Conservation (phyloP, 352 stramenopile genomes). For the Phytophthora syringae region DNA sequence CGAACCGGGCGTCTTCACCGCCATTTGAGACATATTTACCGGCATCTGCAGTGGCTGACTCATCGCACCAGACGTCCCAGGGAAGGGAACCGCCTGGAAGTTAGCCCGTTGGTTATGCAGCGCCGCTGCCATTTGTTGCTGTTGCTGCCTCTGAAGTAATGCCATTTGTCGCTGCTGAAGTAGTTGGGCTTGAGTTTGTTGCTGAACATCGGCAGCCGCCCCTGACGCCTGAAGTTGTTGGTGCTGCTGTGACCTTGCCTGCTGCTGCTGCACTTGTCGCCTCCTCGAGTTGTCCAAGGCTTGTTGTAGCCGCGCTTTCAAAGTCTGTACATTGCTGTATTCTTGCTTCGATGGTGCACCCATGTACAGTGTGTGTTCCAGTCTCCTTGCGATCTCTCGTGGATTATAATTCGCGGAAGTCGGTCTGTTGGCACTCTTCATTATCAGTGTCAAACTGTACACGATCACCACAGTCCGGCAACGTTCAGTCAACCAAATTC, state of each 20-base stretch:
- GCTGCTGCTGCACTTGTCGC: conserved; percentile 81
- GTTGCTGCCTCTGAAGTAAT: conserved; percentile 68
- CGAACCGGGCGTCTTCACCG: conserved; percentile 25
- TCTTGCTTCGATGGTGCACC: conserved; percentile 82
- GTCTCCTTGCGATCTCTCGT: conserved; percentile 79
- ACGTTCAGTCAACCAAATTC: conserved; percentile 20
- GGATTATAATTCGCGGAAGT: conserved; percentile 90
- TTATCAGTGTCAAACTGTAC: conserved; percentile 86
- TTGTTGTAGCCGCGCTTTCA: conserved; percentile 85
- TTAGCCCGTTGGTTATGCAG: conserved; percentile 73
- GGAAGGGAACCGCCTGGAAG: conserved; percentile 72
- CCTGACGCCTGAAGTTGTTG: conserved; percentile 47
- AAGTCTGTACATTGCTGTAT: conserved; percentile 88
- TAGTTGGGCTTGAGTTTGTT: conserved; percentile 58
- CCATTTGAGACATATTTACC: conserved; percentile 51
- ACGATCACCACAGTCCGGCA: conserved; percentile 10
- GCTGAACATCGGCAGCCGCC: conserved; percentile 47
- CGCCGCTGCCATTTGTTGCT: conserved; percentile 79
- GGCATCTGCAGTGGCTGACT: conserved; percentile 66
- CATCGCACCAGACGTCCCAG: conserved; percentile 38
- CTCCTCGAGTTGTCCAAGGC: conserved; percentile 84
- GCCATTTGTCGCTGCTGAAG: conserved; percentile 68
- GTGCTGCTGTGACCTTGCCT: conserved; percentile 40
- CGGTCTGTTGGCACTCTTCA: conserved; percentile 90
- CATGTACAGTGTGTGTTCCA: conserved; percentile 91